phyloP scores from a whole-genome alignment of 805 yeast genomes.

The Saccharomycopsis capsularis region DNA sequence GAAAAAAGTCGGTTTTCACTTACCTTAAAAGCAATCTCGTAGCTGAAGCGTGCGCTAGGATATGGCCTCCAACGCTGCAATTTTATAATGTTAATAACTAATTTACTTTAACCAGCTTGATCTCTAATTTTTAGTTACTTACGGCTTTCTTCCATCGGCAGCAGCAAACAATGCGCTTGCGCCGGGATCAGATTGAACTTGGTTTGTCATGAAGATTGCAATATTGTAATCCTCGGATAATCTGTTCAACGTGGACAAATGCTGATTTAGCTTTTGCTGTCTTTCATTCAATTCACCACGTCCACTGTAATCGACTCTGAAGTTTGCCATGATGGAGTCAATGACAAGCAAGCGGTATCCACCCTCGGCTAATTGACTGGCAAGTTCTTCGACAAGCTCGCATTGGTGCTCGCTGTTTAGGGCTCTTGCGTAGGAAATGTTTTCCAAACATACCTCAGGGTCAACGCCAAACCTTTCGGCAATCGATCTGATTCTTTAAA shows the following conservation, averaged over 20 bases:
- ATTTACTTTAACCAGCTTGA: background rate
- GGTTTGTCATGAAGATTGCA: conserved; percentile 70
- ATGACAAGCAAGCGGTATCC: conserved; percentile 52
- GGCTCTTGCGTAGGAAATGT: conserved; percentile 70
- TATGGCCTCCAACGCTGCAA: conserved; percentile 68
- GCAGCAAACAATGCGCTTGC: conserved; percentile 73
- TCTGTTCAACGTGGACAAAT: conserved; percentile 44
- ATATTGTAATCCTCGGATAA: conserved; percentile 73
- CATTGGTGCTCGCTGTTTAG: conserved; percentile 73
- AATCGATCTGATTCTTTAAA: conserved; percentile 44
- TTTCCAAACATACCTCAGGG: conserved; percentile 61
- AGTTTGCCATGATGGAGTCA: conserved; percentile 74
- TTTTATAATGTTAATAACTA: background rate
- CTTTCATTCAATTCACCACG: conserved; percentile 73
- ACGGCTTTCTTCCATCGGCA: conserved; percentile 77
- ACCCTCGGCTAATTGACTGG: conserved; percentile 60
- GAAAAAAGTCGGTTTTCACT: background rate
- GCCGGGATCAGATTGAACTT: conserved; percentile 80
- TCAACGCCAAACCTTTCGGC: conserved; percentile 65
- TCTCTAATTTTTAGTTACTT: conserved; percentile 21
- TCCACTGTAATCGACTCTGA: conserved; percentile 72
- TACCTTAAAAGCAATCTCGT: conserved; percentile 54
- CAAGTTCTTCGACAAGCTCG: conserved; percentile 62
- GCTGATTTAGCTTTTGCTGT: conserved; percentile 62
- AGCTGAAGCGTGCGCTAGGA: conserved; percentile 75